Evolutionary conservation across 164 flowering plant species (phyloP), one percentile per base, ranked within the genome.

Genomic region (Stephania japonica): DNA sequence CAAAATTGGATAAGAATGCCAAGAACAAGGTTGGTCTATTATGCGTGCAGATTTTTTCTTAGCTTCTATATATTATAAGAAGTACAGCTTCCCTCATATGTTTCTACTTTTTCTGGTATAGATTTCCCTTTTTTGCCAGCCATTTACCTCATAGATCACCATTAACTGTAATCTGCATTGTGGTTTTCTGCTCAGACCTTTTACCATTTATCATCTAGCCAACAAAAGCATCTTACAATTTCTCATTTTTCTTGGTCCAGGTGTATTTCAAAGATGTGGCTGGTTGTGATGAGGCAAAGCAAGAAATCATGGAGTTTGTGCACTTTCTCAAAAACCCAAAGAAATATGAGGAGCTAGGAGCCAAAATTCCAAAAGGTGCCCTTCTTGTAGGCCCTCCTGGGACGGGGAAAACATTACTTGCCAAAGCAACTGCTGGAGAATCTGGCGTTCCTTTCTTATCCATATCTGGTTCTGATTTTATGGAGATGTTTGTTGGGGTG

Each of bases 281-380:
- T 85, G 97, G 97, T 27, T 89, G 93, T 84, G 98, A 94, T 81
- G 97, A 94, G 75, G 98, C 98, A 72, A 94, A 94, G 81, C 93
- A 87, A 80, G 98, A 94, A 81, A 89, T 94, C 65, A 91, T 92
- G 97, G 98, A 94, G 77, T 90, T 94, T 81, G 97, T 94, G 63
- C 97, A 92, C 79, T 92, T 91, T 70, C 91, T 94, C 8, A 91
- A 91, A 75, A 92, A 91, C 73, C 98, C 97, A 0, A 90, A 87
- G 85, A 92, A 92, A 72, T 92, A 91, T 80, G 92, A 90, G 78
- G 97, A 89, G 0, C 69, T 91, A 62, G 98, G 98, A 67, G 97
- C 98, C 1, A 91, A 88, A 78, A 91, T 93, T 77, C 98, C 98
- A 6, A 93, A 89, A 81, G 98, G 98, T 72, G 98, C 97, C 64